A percentile compares a stretch with the other conserved stretches of the same genome.
These are phyloP conservation scores for Aschersonia sp. DNA, from an alignment of 2,329 filamentous ascomycete genomes.

Conservation along the genomic window DNA sequence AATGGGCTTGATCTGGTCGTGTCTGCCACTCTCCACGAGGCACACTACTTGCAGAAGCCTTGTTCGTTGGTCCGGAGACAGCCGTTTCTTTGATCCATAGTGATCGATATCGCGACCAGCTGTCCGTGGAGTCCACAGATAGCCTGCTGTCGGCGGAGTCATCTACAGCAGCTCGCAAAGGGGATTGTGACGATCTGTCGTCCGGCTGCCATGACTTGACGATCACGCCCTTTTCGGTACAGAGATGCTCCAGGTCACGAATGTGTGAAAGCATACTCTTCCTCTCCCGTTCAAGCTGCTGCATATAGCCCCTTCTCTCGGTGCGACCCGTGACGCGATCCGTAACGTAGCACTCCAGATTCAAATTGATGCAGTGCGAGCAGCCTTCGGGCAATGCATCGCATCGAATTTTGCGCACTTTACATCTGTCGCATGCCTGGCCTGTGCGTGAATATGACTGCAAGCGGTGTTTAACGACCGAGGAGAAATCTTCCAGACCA, in stretches of 20 bases:
- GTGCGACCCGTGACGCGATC: conserved; percentile 76
- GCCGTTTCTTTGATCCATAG: conserved; percentile 19
- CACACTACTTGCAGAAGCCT: conserved; percentile 9
- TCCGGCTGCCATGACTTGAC: conserved; percentile 33
- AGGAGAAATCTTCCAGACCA: conserved; percentile 35
- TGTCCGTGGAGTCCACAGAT: conserved; percentile 10
- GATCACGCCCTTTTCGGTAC: conserved; percentile 46
- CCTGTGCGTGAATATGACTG: conserved; percentile 51
- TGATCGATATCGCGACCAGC: conserved; percentile 18
- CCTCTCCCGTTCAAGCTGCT: conserved; percentile 61
- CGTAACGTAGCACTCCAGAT: conserved; percentile 68
- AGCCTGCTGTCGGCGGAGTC: conserved; percentile 7
- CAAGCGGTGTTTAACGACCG: conserved; percentile 39
- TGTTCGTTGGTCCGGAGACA: conserved; percentile 5
- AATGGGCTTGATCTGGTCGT: conserved; percentile 44
- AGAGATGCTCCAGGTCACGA: conserved; percentile 50
- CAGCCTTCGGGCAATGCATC: conserved; percentile 70
- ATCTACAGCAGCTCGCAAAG: conserved; percentile 10
- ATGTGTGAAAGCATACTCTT: conserved; percentile 52
- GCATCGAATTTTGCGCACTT: conserved; percentile 81
- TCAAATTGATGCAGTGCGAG: conserved; percentile 64
- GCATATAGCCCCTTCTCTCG: conserved; percentile 62
- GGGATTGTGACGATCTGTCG: conserved; percentile 14
- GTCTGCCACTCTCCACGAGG: conserved; percentile 21
- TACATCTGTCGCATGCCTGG: conserved; percentile 81